These are phyloP conservation scores for Clavariopsis aquatica DNA, from an alignment of 495 filamentous ascomycete genomes.

Conservation along the genomic window DNA sequence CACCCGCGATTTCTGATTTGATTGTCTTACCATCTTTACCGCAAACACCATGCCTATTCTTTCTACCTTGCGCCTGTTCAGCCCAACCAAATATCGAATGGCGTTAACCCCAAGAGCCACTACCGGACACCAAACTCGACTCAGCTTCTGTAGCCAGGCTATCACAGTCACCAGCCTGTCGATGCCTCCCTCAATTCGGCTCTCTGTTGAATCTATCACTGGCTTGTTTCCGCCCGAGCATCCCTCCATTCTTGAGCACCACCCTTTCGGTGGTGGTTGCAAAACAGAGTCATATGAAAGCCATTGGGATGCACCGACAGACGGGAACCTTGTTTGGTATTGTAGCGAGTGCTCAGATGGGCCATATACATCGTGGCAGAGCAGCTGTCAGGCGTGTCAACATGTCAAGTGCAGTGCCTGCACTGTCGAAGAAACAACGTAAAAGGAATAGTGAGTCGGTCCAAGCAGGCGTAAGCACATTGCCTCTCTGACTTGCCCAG, in stretches of 20 bases:
- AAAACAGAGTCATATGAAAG: background rate
- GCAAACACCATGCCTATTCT: slow-evolving; percentile 1
- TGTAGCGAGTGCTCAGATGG: slow-evolving; percentile 13
- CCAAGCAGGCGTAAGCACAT: background rate
- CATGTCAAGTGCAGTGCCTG: background rate
- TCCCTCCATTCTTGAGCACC: background rate
- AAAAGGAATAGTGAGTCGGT: background rate
- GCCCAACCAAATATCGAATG: background rate
- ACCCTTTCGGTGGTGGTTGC: background rate
- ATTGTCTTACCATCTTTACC: background rate
- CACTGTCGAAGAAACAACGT: background rate
- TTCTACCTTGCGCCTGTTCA: slow-evolving; percentile 1
- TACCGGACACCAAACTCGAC: background rate
- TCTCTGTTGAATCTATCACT: background rate
- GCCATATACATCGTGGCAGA: slow-evolving; percentile 3
- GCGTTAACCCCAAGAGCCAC: background rate
- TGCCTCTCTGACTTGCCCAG: background rate
- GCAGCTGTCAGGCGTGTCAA: background rate
- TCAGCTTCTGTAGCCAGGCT: background rate
- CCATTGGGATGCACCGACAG: background rate
- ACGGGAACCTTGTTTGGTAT: slow-evolving; percentile 6
- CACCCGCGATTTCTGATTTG: background rate
- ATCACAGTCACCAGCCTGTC: background rate
- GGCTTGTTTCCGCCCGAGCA: background rate
- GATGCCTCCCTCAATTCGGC: background rate